Conservation (phyloP, 2,329 filamentous ascomycete species). For the Didymella keratinophila region DNA sequence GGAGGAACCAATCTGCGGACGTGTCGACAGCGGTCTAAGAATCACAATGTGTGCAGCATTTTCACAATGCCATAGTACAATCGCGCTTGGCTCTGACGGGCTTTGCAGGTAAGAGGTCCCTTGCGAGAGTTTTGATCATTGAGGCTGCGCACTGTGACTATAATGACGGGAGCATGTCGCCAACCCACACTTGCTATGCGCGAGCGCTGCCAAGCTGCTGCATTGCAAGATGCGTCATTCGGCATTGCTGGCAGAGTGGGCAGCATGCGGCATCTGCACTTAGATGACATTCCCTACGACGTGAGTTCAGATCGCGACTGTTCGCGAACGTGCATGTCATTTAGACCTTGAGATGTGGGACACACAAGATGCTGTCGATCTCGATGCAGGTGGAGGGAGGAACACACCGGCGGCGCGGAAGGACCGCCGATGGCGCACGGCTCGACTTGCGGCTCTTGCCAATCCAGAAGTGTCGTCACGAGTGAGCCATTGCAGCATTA, state of each 20-base stretch:
- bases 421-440: background rate
- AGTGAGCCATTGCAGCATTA: background rate
- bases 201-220: background rate
- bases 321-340: background rate
- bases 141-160: background rate
- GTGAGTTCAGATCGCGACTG: background rate
- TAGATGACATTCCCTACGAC: background rate
- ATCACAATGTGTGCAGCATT: no score
- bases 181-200: background rate
- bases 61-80: no score
- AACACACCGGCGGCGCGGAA: background rate
- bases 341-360: background rate
- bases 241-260: background rate
- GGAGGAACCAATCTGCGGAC: no score
- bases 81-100: no score
- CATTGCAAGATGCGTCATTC: background rate
- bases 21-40: no score
- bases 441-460: background rate
- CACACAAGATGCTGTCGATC: background rate
- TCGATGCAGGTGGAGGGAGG: background rate
- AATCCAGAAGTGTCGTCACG: background rate
- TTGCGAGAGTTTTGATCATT: background rate
- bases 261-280: background rate
- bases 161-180: background rate
- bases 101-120: background rate